These are phyloP conservation scores for Galerina marginata DNA, from an alignment of 768 basidiomycete genomes.

Conservation along the genomic window DNA sequence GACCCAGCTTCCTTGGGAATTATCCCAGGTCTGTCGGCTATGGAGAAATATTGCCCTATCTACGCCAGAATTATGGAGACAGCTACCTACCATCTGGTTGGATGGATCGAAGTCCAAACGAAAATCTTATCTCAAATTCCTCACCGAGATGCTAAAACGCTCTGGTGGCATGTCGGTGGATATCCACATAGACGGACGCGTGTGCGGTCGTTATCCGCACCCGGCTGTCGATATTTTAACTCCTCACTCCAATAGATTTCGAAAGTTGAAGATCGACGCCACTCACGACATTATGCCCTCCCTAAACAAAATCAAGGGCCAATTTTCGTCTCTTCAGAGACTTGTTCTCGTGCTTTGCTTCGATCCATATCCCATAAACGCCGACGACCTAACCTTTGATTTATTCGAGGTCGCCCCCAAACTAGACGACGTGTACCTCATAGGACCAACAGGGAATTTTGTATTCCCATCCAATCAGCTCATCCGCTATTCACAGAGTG, in stretches of 20 bases:
- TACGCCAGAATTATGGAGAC: neutral
- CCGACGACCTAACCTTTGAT: neutral
- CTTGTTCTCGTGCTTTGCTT: neutral
- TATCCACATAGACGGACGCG: neutral
- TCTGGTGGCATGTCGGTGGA: neutral
- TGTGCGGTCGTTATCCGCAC: neutral
- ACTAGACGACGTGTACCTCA: neutral
- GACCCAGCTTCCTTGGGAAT: no score
- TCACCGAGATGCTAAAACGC: neutral
- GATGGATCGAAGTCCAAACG: neutral
- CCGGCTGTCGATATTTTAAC: neutral
- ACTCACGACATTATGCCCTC: neutral
- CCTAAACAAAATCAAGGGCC: neutral
- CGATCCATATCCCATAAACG: neutral
- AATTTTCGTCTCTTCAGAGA: neutral
- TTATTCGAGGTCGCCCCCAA: neutral
- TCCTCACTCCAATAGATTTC: neutral
- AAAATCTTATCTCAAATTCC: neutral
- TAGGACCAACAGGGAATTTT: neutral
- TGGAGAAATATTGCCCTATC: slow-evolving; percentile 3
- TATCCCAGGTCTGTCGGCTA: neutral
- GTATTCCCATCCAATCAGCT: neutral
- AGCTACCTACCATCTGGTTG: neutral
- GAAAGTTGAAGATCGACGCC: neutral
- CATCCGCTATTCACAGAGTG: neutral